Base-by-base conservation (phyloP, 441 rosid genomes). In the Corymbia citriodora region DNA sequence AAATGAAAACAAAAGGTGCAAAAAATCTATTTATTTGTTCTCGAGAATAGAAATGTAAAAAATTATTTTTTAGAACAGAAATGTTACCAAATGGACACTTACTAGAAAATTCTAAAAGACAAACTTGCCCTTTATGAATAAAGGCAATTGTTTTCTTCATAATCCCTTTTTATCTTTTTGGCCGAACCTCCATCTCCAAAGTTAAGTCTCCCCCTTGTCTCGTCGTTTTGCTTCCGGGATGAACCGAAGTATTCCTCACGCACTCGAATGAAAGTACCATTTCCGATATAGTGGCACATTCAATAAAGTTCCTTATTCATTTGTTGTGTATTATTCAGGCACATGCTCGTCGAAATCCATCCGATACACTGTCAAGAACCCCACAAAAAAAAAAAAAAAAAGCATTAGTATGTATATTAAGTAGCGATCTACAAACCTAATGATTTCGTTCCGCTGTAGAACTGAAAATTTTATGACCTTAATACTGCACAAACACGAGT, bases 311-410 rank as follows among this genome's bases (percentile, higher is more conserved):
- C 63, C 63, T 57, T 4, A 57, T 57, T 63, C 33, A 31, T 29
- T 63, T 12, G 70, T 63, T 63, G 29, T 57, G 33, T 13, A 13
- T 27, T 63, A 29, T 61, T n/a, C 70, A 29, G 70, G 31, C 9
- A 61, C 7, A 29, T 29, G 27, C 70, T 63, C 17, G 23, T 57
- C 10, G 1, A 63, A 29, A 63, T 63, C 23, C 29, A 57, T 57
- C 1, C 10, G 0, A 57, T 10, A 57, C 63, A 10, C 13, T 57
- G 1, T 57, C 29, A 57, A 57, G 4, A 57, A 57, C 0, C 0
- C 13, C 0, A 27, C 9, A 23, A 55, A 55, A 55, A 53, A 9
- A 19, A 23, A 55, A 55, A 55, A 53, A 9, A 19, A 4, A 1
- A 57, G 12, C 25, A 57, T 4, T 4, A 4, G 5, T 23, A 10